Base-by-base conservation (phyloP, 345 rosid genomes). In the Sisymbrium altissimum region DNA sequence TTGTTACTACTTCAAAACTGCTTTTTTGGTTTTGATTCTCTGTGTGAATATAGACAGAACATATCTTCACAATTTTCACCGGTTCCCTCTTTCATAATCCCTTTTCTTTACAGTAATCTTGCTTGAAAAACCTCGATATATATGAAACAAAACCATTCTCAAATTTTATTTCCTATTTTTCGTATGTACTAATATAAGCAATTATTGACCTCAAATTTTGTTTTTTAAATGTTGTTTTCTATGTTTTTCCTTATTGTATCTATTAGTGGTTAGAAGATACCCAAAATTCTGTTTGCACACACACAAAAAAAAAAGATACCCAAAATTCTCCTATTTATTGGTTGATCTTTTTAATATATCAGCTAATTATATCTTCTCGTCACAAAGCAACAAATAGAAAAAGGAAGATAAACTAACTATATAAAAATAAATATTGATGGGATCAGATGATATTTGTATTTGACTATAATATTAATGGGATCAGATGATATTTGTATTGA, bases 1-100 rank as follows among this genome's bases (percentile, higher is more conserved):
- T 77, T 66, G 23, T 40, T 58, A 36, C 64, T 68, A 76, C 64
- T 62, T 69, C 60, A 54, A 68, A 23, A 76, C 58, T 72, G 64
- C 68, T 49, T 53, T 72, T 78, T 72, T 50, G 44, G 35, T 35
- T 65, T 48, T 68, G 71, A 70, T 77, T 70, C 80, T 71, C 76
- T 77, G 53, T 38, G 8, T 52, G 49, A 76, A 70, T 76, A 27
- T 69, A 9, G 70, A 68, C 75, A 76, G 54, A 23, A 66, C 68
- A 72, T 62, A 60, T 69, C 64, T 69, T 52, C 70, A 44, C 70
- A 76, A 43, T 25, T 66, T 41, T 74, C 60, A 41, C 48, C 38
- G 13, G 5, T 61, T 61, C 33, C n/a, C 63, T 23, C 36, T 27
- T 25, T 41, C 33, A 5, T 68, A n/a, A 54, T 29, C 11, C 1